Conservation (phyloP, 257 asterid species). For the Gentiana straminea region DNA sequence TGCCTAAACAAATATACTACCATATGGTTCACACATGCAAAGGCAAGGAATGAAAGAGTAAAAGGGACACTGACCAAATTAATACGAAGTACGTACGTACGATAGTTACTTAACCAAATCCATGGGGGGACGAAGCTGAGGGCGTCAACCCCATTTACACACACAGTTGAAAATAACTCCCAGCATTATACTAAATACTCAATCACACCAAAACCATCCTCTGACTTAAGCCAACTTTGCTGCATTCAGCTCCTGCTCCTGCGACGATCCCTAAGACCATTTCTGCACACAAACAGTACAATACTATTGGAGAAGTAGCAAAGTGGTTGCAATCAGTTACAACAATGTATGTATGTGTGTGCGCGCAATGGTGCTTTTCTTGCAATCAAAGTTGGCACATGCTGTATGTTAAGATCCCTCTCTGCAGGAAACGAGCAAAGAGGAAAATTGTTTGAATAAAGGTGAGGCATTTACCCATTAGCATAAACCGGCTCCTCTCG, state of each 20-base stretch:
- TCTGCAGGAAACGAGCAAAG: too few relatives aligned
- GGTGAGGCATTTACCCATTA: conserved; percentile 47
- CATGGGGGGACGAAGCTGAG: conserved; percentile 51
- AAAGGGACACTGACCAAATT: conserved; percentile 34
- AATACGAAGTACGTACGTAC: conserved; percentile 28
- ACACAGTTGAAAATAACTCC: conserved; percentile 57
- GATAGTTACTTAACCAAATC: conserved; percentile 72
- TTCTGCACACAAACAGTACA: conserved; percentile 29
- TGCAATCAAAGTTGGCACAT: too few relatives aligned
- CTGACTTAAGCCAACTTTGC: conserved; percentile 10
- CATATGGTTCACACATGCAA: conserved; percentile 14
- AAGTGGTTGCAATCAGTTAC: too few relatives aligned
- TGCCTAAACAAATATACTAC: conserved; percentile 13
- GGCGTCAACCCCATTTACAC: conserved; percentile 44
- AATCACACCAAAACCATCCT: conserved; percentile 26
- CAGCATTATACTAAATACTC: conserved; percentile 43
- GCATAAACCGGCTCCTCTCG: conserved; percentile 64
- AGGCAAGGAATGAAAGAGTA: conserved; percentile 11
- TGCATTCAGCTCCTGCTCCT: conserved; percentile 83
- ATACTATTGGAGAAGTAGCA: too few relatives aligned
- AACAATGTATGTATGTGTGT: too few relatives aligned
- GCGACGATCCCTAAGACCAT: conserved; percentile 70
- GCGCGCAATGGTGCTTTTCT: too few relatives aligned
- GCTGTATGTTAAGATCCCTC: too few relatives aligned
- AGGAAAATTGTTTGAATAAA: background rate